Base-by-base conservation (phyloP, 2,329 filamentous ascomycete genomes). In the Pezicula carpinea region DNA sequence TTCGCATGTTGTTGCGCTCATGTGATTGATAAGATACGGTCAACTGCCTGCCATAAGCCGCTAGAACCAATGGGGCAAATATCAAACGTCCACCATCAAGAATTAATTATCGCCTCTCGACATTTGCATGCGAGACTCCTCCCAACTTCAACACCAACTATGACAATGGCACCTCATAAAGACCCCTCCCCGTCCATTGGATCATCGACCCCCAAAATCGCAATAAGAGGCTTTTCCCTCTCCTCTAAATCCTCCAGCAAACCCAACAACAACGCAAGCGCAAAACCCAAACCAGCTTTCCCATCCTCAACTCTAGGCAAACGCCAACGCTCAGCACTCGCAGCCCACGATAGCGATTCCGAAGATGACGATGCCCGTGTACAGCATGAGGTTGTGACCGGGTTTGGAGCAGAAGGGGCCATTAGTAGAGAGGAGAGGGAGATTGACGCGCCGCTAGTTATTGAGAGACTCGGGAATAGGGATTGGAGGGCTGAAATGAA, bases 401-500 rank as follows among this genome's bases (percentile, higher is more conserved):
- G 71, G 0, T 76, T 79, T 50, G 73, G 72, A 1, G 66, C 61
- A 21, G 74, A 76, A 54, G 69, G 77, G 23, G 77, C 60, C 7
- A 52, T 60, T 10, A 62, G 34, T 31, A 48, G 57, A 22, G 51
- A 62, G 53, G 54, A 64, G 53, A 40, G 56, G 29, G 71, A 51
- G 15, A 21, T 42, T 26, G 35, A 43, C 5, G 50, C 57, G 21
- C 70, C 71, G 6, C 69, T 80, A 38, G 69, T 87, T 15, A 88
- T 89, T 53, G 68, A 72, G 23, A 68, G 68, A 33, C 71, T 77
- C 57, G 66, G 69, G 53, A 87, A 86, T 64, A 71, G 75, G 44
- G 78, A 86, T 66, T 85, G 81, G 82, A 72, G 75, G 57, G 71
- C 74, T 48, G 77, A 82, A 48, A 66, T 69, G 51, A 71, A 70